These are phyloP conservation scores for Santalum album DNA, from an alignment of 164 flowering plant species.

Conservation along the genomic window DNA sequence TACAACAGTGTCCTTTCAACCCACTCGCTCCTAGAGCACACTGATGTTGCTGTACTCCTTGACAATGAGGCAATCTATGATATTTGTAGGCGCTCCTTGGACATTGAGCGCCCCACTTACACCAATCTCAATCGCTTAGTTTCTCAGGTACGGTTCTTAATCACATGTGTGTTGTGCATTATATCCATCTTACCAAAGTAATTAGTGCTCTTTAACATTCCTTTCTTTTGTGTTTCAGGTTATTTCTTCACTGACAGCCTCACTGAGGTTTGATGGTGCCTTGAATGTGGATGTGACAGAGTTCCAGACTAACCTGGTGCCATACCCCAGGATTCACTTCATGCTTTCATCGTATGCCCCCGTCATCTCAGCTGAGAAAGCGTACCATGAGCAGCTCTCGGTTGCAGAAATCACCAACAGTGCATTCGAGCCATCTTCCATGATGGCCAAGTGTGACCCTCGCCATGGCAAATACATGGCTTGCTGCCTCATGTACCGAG, in stretches of 20 bases:
- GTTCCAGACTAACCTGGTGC: slow-evolving; percentile 53
- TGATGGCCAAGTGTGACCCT: slow-evolving; percentile 1
- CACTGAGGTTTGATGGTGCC: slow-evolving; percentile 63
- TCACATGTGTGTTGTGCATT: neutral
- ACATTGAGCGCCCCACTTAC: slow-evolving; percentile 59
- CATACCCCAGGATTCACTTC: slow-evolving; percentile 66
- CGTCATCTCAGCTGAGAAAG: neutral
- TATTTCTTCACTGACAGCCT: slow-evolving; percentile 61
- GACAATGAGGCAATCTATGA: slow-evolving; percentile 43
- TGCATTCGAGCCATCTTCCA: slow-evolving; percentile 3
- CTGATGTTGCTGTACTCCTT: slow-evolving; percentile 35
- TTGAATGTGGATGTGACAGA: slow-evolving; percentile 60
- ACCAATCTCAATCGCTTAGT: slow-evolving; percentile 56
- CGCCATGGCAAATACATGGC: slow-evolving; percentile 2
- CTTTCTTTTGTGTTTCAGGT: slow-evolving; percentile 25
- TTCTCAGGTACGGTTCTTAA: slow-evolving; percentile 33
- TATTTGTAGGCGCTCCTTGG: slow-evolving; percentile 38
- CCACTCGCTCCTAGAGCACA: slow-evolving; percentile 39
- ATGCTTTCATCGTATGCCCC: slow-evolving; percentile 51
- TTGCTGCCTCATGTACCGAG: neutral
- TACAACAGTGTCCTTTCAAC: slow-evolving; percentile 44
- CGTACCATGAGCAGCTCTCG: neutral
- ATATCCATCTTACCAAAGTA: too few species aligned
- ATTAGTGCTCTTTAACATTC: too few species aligned
- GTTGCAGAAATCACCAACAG: neutral